Percentiles rank a stretch among this genome's conserved stretches.
These are phyloP conservation scores for Podaxis carcinomalis DNA, from an alignment of 768 basidiomycete species.

Conservation along the genomic window DNA sequence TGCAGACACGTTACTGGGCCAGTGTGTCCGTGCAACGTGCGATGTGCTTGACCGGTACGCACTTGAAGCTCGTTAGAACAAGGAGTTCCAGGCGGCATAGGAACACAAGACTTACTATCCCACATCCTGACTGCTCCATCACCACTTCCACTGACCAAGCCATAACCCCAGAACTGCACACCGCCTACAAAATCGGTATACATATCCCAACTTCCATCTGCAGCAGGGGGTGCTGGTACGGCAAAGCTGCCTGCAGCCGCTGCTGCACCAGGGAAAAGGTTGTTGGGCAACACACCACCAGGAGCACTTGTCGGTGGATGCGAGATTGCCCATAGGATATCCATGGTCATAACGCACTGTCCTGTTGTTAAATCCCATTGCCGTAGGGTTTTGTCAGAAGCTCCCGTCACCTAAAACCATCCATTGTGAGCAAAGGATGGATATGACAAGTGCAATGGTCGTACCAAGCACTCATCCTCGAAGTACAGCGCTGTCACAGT, in stretches of 20 bases:
- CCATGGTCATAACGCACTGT: conserved; percentile 99
- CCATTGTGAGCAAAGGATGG: conserved; percentile 15
- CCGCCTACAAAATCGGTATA: conserved; percentile 97
- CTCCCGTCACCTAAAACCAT: conserved; percentile 79
- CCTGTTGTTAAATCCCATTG: conserved; percentile 98
- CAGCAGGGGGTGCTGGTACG: conserved; percentile 81
- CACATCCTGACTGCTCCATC: conserved; percentile 99
- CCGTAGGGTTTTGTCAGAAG: conserved; percentile 95
- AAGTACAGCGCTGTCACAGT: conserved; percentile 93
- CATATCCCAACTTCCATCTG: conserved; percentile 91
- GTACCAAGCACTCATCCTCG: conserved; percentile 88
- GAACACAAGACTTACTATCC: conserved; percentile 76
- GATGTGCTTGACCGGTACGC: conserved; percentile 96
- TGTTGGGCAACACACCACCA: conserved; percentile 35
- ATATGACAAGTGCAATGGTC: conserved; percentile 19
- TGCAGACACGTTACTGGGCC: conserved; percentile 91
- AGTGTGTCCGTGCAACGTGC: conserved; percentile 90
- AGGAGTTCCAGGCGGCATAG: neutral
- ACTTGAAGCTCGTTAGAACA: conserved; percentile 41
- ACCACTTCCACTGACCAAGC: conserved; percentile 93
- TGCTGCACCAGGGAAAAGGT: conserved; percentile 47
- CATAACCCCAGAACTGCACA: conserved; percentile 98
- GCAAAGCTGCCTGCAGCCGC: conserved; percentile 65
- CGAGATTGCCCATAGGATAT: conserved; percentile 98
- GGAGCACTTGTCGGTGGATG: conserved; percentile 60